Conservation (phyloP, 805 yeast species). For the Candida silvicultrix region DNA sequence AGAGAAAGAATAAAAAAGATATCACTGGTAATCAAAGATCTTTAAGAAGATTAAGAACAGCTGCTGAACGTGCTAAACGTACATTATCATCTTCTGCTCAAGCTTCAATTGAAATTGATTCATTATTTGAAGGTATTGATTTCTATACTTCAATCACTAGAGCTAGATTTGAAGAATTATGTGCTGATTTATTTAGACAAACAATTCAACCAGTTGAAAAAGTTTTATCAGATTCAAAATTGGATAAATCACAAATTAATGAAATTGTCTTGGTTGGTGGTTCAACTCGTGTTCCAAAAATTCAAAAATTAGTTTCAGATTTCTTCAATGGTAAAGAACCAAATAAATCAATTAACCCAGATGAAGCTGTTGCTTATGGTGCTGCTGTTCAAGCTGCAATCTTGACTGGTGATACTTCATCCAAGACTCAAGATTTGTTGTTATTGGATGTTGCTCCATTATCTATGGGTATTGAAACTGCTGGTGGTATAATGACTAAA, state of each 20-base stretch:
- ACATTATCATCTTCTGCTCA: constrained; percentile 95
- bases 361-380: constrained; percentile 99
- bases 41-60: constrained; percentile 96
- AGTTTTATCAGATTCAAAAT: constrained; percentile 89
- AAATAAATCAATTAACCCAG: constrained; percentile 97
- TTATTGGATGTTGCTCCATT: constrained; percentile 98
- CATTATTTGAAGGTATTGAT: constrained; percentile 93
- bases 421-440: constrained; percentile 95
- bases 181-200: constrained; percentile 93
- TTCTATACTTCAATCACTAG: constrained; percentile 97
- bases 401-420: constrained; percentile 93
- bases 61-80: constrained; percentile 99
- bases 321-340: constrained; percentile 99
- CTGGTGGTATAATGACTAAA: constrained; percentile 99
- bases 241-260: constrained; percentile 86
- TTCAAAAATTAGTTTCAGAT: constrained; percentile 94
- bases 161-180: constrained; percentile 97
- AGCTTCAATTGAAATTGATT: constrained; percentile 94
- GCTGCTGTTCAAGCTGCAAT: constrained; percentile 99
- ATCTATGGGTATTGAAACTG: constrained; percentile 98
- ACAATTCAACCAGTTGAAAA: constrained; percentile 95
- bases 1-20: constrained; percentile 97
- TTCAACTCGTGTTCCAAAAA: constrained; percentile 98
- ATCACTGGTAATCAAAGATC: constrained; percentile 92
- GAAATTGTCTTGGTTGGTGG: constrained; percentile 98